Percentiles rank a stretch among this genome's conserved stretches.
These are phyloP conservation scores for Aspergillus ruber DNA, from an alignment of 2,329 filamentous ascomycete genomes.

Conservation along the genomic window DNA sequence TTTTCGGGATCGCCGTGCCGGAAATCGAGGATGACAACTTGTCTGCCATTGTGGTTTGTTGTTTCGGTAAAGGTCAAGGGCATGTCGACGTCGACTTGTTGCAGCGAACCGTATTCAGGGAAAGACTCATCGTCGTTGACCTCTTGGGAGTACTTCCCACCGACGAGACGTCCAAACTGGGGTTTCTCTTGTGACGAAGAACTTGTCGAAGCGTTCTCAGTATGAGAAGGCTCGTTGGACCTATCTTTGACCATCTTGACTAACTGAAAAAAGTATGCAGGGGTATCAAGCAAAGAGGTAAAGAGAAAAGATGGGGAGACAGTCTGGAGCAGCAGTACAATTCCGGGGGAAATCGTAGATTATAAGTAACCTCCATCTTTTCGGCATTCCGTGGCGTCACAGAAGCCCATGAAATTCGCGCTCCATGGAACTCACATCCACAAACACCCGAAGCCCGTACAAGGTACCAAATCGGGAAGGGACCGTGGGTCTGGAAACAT, in stretches of 20 bases:
- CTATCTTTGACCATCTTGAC: slow-evolving; percentile 17
- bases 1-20: slow-evolving; percentile 43
- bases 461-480: neutral
- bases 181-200: slow-evolving; percentile 3
- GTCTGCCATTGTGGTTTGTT: slow-evolving; percentile 37
- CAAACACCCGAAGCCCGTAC: neutral
- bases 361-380: neutral
- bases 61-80: slow-evolving; percentile 43
- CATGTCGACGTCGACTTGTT: slow-evolving; percentile 44
- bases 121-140: slow-evolving; percentile 14
- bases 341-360: neutral
- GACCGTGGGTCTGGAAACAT: neutral
- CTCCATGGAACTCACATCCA: neutral
- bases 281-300: neutral
- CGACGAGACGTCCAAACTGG: slow-evolving; percentile 17
- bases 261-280: neutral
- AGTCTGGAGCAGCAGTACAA: neutral
- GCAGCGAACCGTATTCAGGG: slow-evolving; percentile 12
- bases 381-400: neutral
- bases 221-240: slow-evolving; percentile 18
- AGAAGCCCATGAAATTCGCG: neutral
- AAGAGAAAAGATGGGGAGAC: neutral
- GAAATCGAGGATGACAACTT: slow-evolving; percentile 44
- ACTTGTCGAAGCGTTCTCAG: slow-evolving; percentile 13
- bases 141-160: slow-evolving; percentile 21